A percentile compares a stretch with the other conserved stretches of the same genome.
Evolutionary conservation across 2,329 filamentous ascomycete species (phyloP).

Genomic region (Colletotrichum truncatum): DNA sequence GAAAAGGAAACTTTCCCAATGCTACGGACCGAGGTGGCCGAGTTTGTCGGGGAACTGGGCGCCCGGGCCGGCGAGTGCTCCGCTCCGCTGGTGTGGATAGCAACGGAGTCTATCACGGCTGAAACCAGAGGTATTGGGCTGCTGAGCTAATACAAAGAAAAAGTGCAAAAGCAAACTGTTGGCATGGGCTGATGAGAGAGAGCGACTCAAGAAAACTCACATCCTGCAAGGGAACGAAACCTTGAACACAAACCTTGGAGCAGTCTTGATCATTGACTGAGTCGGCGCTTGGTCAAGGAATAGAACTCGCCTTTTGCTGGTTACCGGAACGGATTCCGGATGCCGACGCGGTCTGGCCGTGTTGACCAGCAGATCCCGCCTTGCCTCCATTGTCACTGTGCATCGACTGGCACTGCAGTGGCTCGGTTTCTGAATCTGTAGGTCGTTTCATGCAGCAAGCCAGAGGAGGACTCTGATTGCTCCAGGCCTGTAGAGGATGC

Average conservation of each 20-base stretch:
- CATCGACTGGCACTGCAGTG: slow-evolving; percentile 4
- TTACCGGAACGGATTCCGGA: background rate
- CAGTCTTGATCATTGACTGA: background rate
- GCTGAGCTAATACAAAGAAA: background rate
- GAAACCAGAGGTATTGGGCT: background rate
- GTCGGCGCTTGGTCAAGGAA: background rate
- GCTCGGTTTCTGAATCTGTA: slow-evolving; percentile 26
- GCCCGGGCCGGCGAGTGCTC: slow-evolving; percentile 12
- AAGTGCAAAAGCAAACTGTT: background rate
- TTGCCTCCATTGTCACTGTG: background rate
- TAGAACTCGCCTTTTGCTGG: background rate
- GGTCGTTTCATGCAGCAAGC: slow-evolving; percentile 22
- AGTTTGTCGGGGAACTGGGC: background rate
- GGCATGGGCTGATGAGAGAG: background rate
- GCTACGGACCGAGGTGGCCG: slow-evolving; percentile 4
- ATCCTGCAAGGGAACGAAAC: background rate
- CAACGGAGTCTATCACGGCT: background rate
- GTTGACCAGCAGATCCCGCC: background rate
- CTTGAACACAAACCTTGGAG: background rate
- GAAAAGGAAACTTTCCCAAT: background rate
- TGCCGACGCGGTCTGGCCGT: background rate
- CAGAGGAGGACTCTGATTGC: slow-evolving; percentile 13
- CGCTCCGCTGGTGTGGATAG: background rate
- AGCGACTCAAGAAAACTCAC: background rate
- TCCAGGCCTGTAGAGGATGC: background rate